phyloP scores from a whole-genome alignment of 228 moss, liverwort and hornwort species.

The Sphagnum magellanicum region DNA sequence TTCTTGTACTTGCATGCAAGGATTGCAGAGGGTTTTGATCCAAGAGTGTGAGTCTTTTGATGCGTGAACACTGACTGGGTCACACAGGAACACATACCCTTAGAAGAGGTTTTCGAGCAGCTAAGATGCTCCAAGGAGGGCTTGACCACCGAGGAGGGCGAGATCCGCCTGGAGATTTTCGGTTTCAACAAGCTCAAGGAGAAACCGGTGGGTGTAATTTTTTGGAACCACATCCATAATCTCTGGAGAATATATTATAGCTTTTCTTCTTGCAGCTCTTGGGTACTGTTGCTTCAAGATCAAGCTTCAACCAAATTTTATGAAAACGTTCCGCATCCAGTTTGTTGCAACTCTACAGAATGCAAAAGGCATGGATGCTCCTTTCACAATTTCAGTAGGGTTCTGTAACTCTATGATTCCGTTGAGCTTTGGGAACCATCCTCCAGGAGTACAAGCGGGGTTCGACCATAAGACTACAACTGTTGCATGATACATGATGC shows the following conservation, averaged over 20 bases:
- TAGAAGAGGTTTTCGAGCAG: conserved; percentile 3
- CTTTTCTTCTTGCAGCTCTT: conserved; percentile 30
- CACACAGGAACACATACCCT: background rate
- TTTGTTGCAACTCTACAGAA: conserved; percentile 28
- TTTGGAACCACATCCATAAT: conserved; percentile 20
- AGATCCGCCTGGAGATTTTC: conserved; percentile 12
- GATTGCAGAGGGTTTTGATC: no score
- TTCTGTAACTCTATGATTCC: no score
- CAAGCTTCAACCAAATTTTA: conserved; percentile 26
- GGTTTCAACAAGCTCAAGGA: conserved; percentile 34
- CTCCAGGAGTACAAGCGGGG: no score
- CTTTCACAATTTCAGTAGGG: no score
- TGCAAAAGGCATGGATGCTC: background rate
- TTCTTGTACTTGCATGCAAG: no score
- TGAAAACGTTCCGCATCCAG: conserved; percentile 23
- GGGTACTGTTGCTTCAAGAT: conserved; percentile 21
- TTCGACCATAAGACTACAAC: no score
- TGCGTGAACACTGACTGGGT: background rate
- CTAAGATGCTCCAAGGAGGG: conserved; percentile 8
- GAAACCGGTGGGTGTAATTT: conserved; percentile 27
- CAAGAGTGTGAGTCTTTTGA: background rate
- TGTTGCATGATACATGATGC: no score
- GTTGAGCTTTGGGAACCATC: no score
- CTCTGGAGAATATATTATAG: conserved; percentile 11
- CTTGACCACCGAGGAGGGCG: conserved; percentile 13